Conservation (phyloP, 2,329 filamentous ascomycete genomes). For the Microascus cirrosus region DNA sequence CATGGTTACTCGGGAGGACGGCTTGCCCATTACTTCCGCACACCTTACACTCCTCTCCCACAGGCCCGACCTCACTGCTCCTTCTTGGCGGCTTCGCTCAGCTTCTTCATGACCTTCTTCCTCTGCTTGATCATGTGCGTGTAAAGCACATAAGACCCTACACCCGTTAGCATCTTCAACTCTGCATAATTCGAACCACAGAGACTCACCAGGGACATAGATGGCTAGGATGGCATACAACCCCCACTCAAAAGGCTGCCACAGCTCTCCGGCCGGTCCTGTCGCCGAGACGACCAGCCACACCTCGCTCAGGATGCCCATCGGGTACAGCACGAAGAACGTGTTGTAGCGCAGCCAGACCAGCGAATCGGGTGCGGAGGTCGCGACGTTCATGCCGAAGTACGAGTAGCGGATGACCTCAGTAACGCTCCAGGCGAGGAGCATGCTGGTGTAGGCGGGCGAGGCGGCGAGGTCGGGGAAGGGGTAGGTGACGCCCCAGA, state of each 20-base stretch:
- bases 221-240: conserved; percentile 56
- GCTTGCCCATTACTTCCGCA: background rate
- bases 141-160: conserved; percentile 71
- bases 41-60: background rate
- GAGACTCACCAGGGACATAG: conserved; percentile 65
- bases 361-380: conserved; percentile 51
- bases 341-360: conserved; percentile 85
- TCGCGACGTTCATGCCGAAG: conserved; percentile 65
- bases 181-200: background rate
- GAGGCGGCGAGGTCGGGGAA: conserved; percentile 57
- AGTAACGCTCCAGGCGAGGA: conserved; percentile 79
- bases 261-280: conserved; percentile 38
- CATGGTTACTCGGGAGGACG: background rate
- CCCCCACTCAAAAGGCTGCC: conserved; percentile 41
- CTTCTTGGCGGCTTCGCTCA: conserved; percentile 34
- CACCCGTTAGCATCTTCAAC: background rate
- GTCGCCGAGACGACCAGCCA: conserved; percentile 60
- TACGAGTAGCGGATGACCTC: conserved; percentile 91
- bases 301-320: conserved; percentile 84
- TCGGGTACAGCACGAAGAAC: conserved; percentile 84
- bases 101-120: conserved; percentile 61
- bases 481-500: conserved; percentile 70
- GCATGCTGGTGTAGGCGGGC: conserved; percentile 62
- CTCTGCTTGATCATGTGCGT: conserved; percentile 93
- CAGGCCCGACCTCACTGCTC: conserved; percentile 19